Conservation (phyloP, 352 stramenopile genomes). For the Elongisporangium senticosum region DNA sequence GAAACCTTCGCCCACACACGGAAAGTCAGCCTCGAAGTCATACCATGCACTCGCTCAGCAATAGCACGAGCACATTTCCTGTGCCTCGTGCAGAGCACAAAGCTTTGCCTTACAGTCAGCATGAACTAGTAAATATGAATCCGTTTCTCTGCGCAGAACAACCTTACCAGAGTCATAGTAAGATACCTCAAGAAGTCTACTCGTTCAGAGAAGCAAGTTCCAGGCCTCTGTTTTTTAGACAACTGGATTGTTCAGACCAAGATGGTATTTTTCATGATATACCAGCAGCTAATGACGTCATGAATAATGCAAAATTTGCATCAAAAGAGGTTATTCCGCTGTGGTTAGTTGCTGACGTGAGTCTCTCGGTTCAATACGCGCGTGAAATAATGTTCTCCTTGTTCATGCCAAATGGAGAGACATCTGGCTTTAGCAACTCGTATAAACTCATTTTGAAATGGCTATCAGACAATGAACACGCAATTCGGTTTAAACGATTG, state of each 20-base stretch:
- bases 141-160: background rate
- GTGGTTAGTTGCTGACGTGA: constrained; percentile 19
- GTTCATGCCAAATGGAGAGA: constrained; percentile 6
- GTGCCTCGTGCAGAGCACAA: background rate
- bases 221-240: background rate
- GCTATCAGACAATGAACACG: constrained; percentile 10
- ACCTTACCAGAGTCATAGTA: background rate
- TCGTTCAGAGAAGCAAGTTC: background rate
- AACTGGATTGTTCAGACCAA: background rate
- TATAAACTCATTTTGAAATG: constrained; percentile 17
- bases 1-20: constrained; percentile 2
- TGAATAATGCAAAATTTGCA: background rate
- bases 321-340: constrained; percentile 22
- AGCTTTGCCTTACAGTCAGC: too few species aligned
- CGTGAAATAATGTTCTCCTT: constrained; percentile 21
- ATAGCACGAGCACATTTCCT: background rate
- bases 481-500: constrained; percentile 14
- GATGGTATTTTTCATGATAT: background rate
- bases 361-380: constrained; percentile 23
- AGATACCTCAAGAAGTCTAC: background rate
- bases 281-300: background rate
- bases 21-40: background rate
- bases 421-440: background rate
- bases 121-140: background rate
- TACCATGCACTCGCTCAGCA: background rate